Conservation (phyloP, 2,329 filamentous ascomycete genomes). For the Aspergillus aculeatus region DNA sequence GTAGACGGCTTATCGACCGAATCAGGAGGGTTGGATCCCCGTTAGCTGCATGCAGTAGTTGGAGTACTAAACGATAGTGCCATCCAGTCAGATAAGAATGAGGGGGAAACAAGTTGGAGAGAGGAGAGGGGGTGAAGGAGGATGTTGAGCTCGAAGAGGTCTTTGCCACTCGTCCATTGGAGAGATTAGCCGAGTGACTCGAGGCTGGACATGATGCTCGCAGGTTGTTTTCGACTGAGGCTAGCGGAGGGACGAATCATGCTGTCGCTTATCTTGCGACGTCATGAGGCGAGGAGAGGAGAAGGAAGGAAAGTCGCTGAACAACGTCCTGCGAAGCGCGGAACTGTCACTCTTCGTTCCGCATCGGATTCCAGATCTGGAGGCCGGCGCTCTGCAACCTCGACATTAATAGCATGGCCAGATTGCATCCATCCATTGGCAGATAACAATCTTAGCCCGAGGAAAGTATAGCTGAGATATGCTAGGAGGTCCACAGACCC, state of each 20-base stretch:
- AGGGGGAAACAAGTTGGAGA: background rate
- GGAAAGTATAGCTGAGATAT: no score
- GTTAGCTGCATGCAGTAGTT: background rate
- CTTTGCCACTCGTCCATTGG: slow-evolving; percentile 9
- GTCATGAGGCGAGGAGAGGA: background rate
- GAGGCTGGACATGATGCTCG: slow-evolving; percentile 15
- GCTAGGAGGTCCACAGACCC: no score
- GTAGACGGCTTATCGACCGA: slow-evolving; percentile 8
- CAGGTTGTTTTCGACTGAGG: background rate
- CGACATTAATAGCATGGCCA: no score
- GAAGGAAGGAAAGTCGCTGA: background rate
- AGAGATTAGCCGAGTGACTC: slow-evolving; percentile 10
- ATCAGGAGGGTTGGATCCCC: background rate
- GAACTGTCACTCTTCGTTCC: background rate
- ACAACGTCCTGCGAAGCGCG: background rate
- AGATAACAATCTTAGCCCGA: no score
- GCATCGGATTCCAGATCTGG: background rate
- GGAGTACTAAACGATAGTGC: background rate
- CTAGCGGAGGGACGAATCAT: background rate
- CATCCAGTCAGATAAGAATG: background rate
- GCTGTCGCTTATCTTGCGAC: background rate
- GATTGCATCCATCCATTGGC: no score
- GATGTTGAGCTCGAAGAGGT: slow-evolving; percentile 12
- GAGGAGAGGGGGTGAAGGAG: background rate
- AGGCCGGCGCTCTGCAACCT: background rate